These are phyloP conservation scores for Sclerotinia subarctica DNA, from an alignment of 2,329 filamentous ascomycete species.

Conservation along the genomic window DNA sequence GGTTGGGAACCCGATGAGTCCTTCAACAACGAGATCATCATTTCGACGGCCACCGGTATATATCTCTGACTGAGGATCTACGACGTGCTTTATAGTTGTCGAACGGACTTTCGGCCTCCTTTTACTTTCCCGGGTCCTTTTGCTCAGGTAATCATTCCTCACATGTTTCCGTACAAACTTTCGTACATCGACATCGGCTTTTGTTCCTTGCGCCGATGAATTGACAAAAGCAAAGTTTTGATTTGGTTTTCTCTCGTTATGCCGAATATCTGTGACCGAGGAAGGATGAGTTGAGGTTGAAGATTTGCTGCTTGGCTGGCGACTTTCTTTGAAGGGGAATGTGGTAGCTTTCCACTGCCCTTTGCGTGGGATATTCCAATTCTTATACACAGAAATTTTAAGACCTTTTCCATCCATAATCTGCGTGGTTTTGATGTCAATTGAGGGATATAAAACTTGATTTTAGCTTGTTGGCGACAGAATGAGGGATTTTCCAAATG, in stretches of 20 bases:
- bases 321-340: background rate
- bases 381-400: background rate
- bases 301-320: background rate
- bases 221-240: conserved; percentile 28
- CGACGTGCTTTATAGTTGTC: background rate
- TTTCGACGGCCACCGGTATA: background rate
- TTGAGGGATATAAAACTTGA: conserved; percentile 8
- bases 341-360: background rate
- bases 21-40: background rate
- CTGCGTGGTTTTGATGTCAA: background rate
- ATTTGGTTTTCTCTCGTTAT: background rate
- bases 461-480: background rate
- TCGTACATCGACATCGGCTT: conserved; percentile 21
- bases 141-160: conserved; percentile 26
- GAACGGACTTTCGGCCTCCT: background rate
- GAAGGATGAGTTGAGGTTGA: background rate
- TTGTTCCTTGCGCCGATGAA: conserved; percentile 13
- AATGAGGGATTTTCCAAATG: background rate
- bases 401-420: background rate
- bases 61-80: background rate
- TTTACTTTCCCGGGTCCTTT: conserved; percentile 6
- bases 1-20: conserved; percentile 24
- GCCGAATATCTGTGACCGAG: background rate
- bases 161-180: conserved; percentile 28
- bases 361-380: conserved; percentile 5